These are phyloP conservation scores for Rasamsonia emersonii DNA, from an alignment of 2,329 filamentous ascomycete genomes.

Conservation along the genomic window DNA sequence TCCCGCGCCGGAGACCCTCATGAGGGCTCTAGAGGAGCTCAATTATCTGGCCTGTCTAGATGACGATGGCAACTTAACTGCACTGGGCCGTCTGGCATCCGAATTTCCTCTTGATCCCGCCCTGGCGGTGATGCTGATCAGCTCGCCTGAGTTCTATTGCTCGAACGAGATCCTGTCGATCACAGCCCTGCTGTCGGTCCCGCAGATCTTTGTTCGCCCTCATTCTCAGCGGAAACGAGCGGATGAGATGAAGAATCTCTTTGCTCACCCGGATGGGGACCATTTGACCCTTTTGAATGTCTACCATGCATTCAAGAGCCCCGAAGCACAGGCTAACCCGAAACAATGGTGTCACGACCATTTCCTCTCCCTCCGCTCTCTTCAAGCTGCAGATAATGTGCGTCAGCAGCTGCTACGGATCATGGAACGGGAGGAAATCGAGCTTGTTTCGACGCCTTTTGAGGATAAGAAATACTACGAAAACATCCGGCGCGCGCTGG, in stretches of 20 bases:
- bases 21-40: conserved; percentile 93
- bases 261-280: conserved; percentile 87
- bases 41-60: conserved; percentile 96
- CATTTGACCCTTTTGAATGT: conserved; percentile 95
- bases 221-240: conserved; percentile 78
- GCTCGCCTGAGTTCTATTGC: conserved; percentile 95
- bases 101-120: conserved; percentile 93
- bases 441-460: conserved; percentile 81
- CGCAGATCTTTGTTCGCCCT: conserved; percentile 86
- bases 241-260: conserved; percentile 94
- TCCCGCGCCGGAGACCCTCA: conserved; percentile 93
- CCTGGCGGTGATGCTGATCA: conserved; percentile 95
- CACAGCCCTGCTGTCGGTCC: conserved; percentile 86
- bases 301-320: conserved; percentile 90
- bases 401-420: conserved; percentile 85
- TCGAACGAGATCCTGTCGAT: conserved; percentile 97
- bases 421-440: conserved; percentile 86
- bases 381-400: conserved; percentile 90
- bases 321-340: conserved; percentile 59
- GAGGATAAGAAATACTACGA: conserved; percentile 96
- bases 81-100: conserved; percentile 76
- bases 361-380: conserved; percentile 79
- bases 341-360: conserved; percentile 97
- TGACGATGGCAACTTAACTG: conserved; percentile 88
- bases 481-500: conserved; percentile 87